phyloP scores from a whole-genome alignment of 768 basidiomycete species.

The Pulveroboletus frians region DNA sequence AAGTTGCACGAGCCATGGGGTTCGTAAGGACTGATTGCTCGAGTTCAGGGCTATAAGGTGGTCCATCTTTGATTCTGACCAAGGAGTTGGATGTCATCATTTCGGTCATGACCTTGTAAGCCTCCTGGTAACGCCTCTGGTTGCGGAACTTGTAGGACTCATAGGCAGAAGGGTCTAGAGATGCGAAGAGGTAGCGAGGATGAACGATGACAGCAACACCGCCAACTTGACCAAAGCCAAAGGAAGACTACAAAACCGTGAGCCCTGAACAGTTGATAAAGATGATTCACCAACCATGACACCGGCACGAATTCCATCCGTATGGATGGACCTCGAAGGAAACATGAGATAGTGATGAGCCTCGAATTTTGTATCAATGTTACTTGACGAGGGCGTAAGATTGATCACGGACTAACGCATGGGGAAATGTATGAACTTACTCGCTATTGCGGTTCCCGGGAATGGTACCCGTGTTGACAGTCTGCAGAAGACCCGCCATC shows the following conservation, averaged over 20 bases:
- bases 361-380: conserved; percentile 89
- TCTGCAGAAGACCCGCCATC: conserved; percentile 87
- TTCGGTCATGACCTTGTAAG: conserved; percentile 89
- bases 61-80: conserved; percentile 91
- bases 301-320: conserved; percentile 85
- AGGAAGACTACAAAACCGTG: conserved; percentile 60
- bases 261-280: background rate
- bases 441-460: conserved; percentile 97
- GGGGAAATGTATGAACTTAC: conserved; percentile 44
- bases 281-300: conserved; percentile 59
- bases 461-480: conserved; percentile 77
- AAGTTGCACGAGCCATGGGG: conserved; percentile 81
- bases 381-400: conserved; percentile 41
- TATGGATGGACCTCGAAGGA: conserved; percentile 94
- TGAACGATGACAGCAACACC: conserved; percentile 85
- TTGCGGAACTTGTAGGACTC: conserved; percentile 71
- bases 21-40: conserved; percentile 87
- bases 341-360: conserved; percentile 90
- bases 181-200: conserved; percentile 85
- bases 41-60: conserved; percentile 82
- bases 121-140: conserved; percentile 57
- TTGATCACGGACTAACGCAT: background rate
- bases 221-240: conserved; percentile 98
- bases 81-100: conserved; percentile 94
- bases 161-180: conserved; percentile 73